phyloP scores from a whole-genome alignment of 2,329 filamentous ascomycete genomes.

The Hymenoscyphus fraxineus region DNA sequence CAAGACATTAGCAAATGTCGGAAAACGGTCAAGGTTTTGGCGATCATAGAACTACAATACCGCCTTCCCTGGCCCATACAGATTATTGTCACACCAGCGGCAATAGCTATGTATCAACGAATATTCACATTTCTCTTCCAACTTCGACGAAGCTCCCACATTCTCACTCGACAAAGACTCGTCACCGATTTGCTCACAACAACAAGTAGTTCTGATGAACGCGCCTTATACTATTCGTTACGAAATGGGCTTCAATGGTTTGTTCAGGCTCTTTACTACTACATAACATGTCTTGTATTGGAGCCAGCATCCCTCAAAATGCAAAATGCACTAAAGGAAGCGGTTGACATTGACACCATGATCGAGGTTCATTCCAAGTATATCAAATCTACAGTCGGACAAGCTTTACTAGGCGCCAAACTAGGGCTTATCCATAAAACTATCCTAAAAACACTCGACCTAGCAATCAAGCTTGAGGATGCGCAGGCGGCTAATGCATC shows the following conservation, averaged over 20 bases:
- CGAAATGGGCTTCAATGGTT: constrained; percentile 75
- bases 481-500: constrained; percentile 42
- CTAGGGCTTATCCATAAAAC: constrained; percentile 68
- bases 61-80: constrained; percentile 62
- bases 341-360: constrained; percentile 79
- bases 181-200: constrained; percentile 40
- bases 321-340: constrained; percentile 50
- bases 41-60: constrained; percentile 63
- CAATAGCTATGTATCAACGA: constrained; percentile 63
- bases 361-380: constrained; percentile 64
- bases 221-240: constrained; percentile 53
- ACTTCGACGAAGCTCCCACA: constrained; percentile 64
- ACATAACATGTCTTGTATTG: constrained; percentile 71
- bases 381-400: constrained; percentile 58
- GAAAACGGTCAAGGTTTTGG: constrained; percentile 59
- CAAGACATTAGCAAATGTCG: constrained; percentile 45
- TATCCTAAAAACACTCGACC: constrained; percentile 71
- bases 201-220: constrained; percentile 40
- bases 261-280: constrained; percentile 67
- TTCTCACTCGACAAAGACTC: constrained; percentile 56
- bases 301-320: constrained; percentile 56
- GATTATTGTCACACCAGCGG: constrained; percentile 68
- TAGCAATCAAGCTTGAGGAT: constrained; percentile 67
- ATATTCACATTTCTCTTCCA: constrained; percentile 77
- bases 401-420: constrained; percentile 66